Evolutionary conservation across 306 rosid genomes (phyloP).

Genomic region (Fagus crenata): DNA sequence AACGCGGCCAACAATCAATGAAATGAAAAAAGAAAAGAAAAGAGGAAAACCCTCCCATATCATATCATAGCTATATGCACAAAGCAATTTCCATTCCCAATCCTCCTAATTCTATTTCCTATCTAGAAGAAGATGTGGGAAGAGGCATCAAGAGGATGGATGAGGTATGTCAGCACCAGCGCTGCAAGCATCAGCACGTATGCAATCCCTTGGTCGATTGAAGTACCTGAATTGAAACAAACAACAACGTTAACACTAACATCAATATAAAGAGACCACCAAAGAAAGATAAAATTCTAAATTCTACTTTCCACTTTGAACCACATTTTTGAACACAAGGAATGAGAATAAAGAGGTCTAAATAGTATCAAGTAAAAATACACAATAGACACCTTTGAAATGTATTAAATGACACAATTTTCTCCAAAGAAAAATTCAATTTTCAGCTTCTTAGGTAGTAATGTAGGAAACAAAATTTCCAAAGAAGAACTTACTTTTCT

Average conservation of each 20-base stretch:
- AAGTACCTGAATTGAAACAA: slow-evolving; percentile 47
- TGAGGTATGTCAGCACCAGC: slow-evolving; percentile 73
- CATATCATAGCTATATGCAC: background rate
- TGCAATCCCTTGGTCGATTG: slow-evolving; percentile 86
- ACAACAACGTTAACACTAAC: background rate
- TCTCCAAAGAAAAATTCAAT: too few species aligned
- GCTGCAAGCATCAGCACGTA: slow-evolving; percentile 77
- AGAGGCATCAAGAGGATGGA: slow-evolving; percentile 69
- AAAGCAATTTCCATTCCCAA: background rate
- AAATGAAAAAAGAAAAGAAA: background rate
- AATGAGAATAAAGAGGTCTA: too few species aligned
- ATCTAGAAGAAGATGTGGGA: slow-evolving; percentile 40
- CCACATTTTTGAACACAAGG: too few species aligned
- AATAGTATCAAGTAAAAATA: too few species aligned
- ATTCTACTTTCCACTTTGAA: too few species aligned
- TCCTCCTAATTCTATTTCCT: slow-evolving; percentile 1
- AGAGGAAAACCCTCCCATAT: background rate
- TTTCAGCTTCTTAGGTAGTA: too few species aligned
- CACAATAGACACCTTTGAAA: too few species aligned
- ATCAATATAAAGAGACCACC: background rate
- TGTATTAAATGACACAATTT: too few species aligned
- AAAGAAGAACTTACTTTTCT: too few species aligned
- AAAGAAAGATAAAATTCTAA: too few species aligned
- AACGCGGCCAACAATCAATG: background rate
- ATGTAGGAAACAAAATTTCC: too few species aligned